These are phyloP conservation scores for Phytopythium aichiense DNA, from an alignment of 352 stramenopile species.

Conservation along the genomic window DNA sequence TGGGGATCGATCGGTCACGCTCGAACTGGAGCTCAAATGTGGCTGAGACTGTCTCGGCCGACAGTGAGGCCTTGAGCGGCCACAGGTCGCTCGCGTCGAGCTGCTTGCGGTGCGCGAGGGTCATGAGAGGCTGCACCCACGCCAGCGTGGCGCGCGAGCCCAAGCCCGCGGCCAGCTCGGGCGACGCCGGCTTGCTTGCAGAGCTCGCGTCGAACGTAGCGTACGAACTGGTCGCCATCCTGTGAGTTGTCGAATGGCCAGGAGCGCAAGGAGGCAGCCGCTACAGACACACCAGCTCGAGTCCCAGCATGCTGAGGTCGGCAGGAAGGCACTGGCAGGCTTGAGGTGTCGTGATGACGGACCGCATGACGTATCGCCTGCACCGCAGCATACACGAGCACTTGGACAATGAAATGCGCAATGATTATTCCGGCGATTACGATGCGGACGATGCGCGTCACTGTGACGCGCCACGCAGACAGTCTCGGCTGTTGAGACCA, in stretches of 20 bases:
- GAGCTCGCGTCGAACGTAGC: conserved; percentile 1
- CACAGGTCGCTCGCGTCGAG: conserved; percentile 40
- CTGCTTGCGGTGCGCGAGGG: conserved; percentile 37
- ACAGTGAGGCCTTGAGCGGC: conserved; percentile 23
- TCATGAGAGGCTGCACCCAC: conserved; percentile 52
- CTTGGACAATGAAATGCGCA: no score
- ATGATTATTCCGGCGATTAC: conserved; percentile 1
- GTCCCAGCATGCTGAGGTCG: no score
- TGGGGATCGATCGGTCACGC: conserved; percentile 23
- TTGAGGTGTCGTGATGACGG: conserved; percentile 1
- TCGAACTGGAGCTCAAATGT: conserved; percentile 25
- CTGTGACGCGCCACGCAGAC: neutral
- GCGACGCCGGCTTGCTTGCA: neutral
- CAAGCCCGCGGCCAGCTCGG: conserved; percentile 6
- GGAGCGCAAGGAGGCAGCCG: no score
- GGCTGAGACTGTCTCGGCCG: neutral
- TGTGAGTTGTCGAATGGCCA: neutral
- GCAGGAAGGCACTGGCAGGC: neutral
- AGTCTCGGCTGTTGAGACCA: neutral
- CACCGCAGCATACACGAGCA: neutral
- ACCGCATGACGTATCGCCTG: neutral
- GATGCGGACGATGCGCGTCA: neutral
- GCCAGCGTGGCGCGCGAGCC: conserved; percentile 33
- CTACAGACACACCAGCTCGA: no score
- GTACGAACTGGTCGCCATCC: conserved; percentile 1